Base-by-base conservation (phyloP, 2,329 filamentous ascomycete species). In the Ascochyta pisi region DNA sequence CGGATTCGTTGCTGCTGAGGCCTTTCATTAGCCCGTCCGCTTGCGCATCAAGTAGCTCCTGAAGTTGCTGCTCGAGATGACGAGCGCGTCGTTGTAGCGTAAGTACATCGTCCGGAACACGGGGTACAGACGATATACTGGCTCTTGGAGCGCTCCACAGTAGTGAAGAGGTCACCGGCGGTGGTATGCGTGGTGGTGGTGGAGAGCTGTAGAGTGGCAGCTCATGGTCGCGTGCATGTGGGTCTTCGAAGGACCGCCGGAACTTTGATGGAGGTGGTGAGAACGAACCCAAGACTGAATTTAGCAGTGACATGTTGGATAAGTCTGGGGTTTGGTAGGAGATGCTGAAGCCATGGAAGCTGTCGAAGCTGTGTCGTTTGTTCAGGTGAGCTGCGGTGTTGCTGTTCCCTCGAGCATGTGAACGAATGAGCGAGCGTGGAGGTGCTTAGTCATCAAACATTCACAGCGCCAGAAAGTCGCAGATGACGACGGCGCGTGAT, bases 31-130 rank as follows among this genome's bases (percentile, higher is more conserved):
- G 75, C 16, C 82, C 84, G 62, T 86, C 83, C 29, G 83, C 82
- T 69, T 88, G 85, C 9, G 83, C 83, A 70, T 88, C 85, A 22
- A 88, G 81, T 10, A 87, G 74, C 53, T 78, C 77, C 68, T 88
- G 85, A 9, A 88, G 77, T 57, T 84, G 82, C 48, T 79, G 78
- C 65, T 87, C 80, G 9, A 87, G 79, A 60, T 84, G 75, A 52
- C 77, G 79, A 24, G 84, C 79, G 65, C 82, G 79, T 54, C 83
- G 77, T 61, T 82, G 79, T 54, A 85, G 70, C 26, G 78, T 77
- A n/a, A 83, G 68, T 26, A 84, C 73, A 50, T 81, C 65, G 31
- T 77, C 74, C 3, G 74, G 73, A 9, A 76, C 61, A 23, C 67
- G 69, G 27, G 65, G 58, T 31, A 61, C 64, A 8, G 70, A 65